A percentile compares a stretch with the other conserved stretches of the same genome.
These are phyloP conservation scores for Sporothrix globosa DNA, from an alignment of 2,329 filamentous ascomycete genomes.

Conservation along the genomic window DNA sequence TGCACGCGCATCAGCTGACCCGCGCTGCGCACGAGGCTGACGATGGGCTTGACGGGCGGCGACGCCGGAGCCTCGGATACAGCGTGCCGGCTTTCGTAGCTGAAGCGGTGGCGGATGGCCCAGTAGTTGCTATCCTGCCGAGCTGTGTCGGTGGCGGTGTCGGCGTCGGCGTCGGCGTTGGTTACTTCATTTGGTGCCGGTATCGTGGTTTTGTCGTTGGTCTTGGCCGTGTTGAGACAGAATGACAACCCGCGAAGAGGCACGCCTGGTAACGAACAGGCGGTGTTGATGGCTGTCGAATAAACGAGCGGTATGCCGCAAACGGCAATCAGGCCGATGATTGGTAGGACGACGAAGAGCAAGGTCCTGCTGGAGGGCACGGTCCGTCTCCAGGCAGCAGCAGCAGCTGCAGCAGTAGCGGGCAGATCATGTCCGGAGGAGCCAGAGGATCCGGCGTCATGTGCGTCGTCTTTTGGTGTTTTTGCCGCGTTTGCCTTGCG, in stretches of 20 bases:
- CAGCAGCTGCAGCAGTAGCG: background rate
- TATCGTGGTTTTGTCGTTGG: background rate
- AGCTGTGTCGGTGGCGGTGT: background rate
- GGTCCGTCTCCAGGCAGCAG: slow-evolving; percentile 24
- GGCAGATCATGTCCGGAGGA: background rate
- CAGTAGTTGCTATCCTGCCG: slow-evolving; percentile 2
- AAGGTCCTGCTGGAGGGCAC: background rate
- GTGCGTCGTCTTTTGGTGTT: too few relatives aligned
- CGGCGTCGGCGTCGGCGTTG: background rate
- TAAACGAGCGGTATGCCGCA: slow-evolving; percentile 12
- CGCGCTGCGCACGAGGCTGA: slow-evolving; percentile 31
- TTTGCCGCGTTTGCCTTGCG: background rate
- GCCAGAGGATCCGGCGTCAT: background rate
- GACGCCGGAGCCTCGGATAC: slow-evolving; percentile 34
- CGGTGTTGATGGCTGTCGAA: too few relatives aligned
- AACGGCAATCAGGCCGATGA: slow-evolving; percentile 25
- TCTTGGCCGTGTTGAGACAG: background rate
- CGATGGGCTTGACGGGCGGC: slow-evolving; percentile 17
- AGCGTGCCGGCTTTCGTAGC: slow-evolving; percentile 1
- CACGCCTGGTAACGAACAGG: background rate
- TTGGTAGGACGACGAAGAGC: background rate
- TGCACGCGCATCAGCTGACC: slow-evolving; percentile 68
- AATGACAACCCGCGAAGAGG: slow-evolving; percentile 3
- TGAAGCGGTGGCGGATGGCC: slow-evolving; percentile 4
- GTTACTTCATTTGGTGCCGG: background rate